Percentiles rank a stretch among this genome's conserved stretches.
phyloP scores from a whole-genome alignment of 2,329 filamentous ascomycete genomes.

The Fusarium guadeloupense region DNA sequence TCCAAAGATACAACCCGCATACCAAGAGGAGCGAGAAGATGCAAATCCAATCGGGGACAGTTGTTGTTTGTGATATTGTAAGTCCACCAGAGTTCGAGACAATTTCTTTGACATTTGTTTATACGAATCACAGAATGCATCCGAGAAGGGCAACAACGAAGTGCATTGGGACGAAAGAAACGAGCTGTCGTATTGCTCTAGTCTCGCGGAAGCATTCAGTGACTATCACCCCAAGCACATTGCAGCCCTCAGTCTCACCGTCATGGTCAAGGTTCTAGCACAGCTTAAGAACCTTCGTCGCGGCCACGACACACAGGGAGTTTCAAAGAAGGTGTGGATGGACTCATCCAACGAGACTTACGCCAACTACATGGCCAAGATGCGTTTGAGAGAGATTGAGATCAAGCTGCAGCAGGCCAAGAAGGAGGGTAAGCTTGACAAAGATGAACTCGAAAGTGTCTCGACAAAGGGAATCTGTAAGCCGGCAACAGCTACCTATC shows the following conservation, averaged over 20 bases:
- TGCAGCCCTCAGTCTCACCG: conserved; percentile 6
- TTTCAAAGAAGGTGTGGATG: conserved; percentile 25
- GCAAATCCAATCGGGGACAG: too few relatives aligned
- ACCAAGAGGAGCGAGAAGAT: too few relatives aligned
- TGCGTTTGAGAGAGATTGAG: conserved; percentile 24
- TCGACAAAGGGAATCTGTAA: conserved; percentile 6
- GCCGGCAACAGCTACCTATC: conserved; percentile 27
- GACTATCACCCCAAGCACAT: conserved; percentile 22
- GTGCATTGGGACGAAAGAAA: too few relatives aligned
- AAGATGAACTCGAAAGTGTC: background rate
- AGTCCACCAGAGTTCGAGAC: too few relatives aligned
- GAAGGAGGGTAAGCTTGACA: background rate
- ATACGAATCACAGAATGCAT: too few relatives aligned
- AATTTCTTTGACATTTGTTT: too few relatives aligned
- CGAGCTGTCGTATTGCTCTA: background rate
- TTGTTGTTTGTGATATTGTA: too few relatives aligned
- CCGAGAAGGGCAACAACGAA: too few relatives aligned
- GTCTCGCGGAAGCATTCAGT: conserved; percentile 32
- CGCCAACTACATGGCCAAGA: conserved; percentile 38
- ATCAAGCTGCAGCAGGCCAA: conserved; percentile 5
- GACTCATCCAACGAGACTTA: conserved; percentile 21
- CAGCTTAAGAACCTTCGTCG: conserved; percentile 31
- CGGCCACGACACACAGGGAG: conserved; percentile 19
- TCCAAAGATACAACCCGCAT: too few relatives aligned
- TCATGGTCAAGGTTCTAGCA: conserved; percentile 29